Base-by-base conservation (phyloP, 768 basidiomycete species). In the Agaricus bisporus region DNA sequence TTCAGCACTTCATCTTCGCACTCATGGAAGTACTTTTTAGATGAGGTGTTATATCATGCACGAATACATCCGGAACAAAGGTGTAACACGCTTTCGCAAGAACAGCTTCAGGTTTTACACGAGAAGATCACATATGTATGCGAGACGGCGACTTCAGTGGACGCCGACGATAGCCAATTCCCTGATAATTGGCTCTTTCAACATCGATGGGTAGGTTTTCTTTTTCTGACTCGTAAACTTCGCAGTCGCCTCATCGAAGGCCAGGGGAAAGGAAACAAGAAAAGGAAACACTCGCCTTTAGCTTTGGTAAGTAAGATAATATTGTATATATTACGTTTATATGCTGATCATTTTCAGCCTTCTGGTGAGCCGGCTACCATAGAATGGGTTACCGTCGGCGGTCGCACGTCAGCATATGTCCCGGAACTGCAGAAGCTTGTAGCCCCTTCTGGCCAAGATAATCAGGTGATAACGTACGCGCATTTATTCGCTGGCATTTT, bases 41-140 rank as follows among this genome's bases (percentile, higher is more conserved):
- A 87, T 63, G 85, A 88, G 67, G 80, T 90, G 43, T 64, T 91
- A 37, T 90, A 88, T 64, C 83, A 90, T 62, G 74, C 88, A 5
- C 70, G 78, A 48, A 73, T 90, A 22, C 87, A 91, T 59, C 89
- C 89, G 0, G 83, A 87, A 60, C 78, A 83, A 58, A 75, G 81
- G 9, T 82, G 79, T 51, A 81, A 81, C 58, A 70, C 75, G 4
- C 69, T 91, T 17, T 70, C 73, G 5, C 66, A 73, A 17, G 69
- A 66, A 14, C 78, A 88, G 60, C 60, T 83, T 15, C 58, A 65
- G 22, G 66, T 72, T 6, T 61, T 90, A 28, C 79, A 87, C 61
- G 62, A 70, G 41, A 75, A 82, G 42, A 80, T 77, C 2, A 62
- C 64, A 20, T 68, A 80, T 39, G 78, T 91, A 18, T 86, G 85